These are phyloP conservation scores for Rubia tinctorum DNA, from an alignment of 305 asterid genomes.

Conservation along the genomic window DNA sequence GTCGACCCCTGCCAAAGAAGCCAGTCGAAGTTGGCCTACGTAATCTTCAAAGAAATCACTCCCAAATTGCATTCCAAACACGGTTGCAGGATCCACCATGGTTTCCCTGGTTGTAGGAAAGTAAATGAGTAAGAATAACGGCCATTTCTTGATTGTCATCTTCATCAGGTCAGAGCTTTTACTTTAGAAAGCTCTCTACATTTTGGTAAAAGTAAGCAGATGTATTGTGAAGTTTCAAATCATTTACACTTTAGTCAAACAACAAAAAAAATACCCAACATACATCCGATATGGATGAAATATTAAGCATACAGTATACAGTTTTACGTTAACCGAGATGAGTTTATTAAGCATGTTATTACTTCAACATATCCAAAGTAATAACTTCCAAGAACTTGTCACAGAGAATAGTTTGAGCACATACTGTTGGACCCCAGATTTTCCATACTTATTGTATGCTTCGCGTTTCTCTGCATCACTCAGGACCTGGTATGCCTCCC, in stretches of 20 bases:
- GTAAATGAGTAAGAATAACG: conserved; percentile 6
- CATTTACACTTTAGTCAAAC: not conserved
- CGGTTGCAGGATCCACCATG: conserved; percentile 77
- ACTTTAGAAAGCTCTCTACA: not conserved
- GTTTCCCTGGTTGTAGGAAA: conserved; percentile 41
- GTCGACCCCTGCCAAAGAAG: conserved; percentile 57
- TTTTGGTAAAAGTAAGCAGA: not conserved
- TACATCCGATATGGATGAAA: not conserved
- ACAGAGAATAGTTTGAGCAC: conserved; percentile 16
- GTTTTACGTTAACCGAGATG: not conserved
- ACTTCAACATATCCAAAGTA: not conserved
- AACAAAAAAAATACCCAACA: not conserved
- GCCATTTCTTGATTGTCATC: not conserved
- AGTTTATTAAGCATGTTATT: not conserved
- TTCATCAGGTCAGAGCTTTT: not conserved
- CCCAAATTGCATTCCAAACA: conserved; percentile 81
- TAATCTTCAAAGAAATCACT: conserved; percentile 70
- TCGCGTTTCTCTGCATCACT: conserved; percentile 72
- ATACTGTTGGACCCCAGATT: conserved; percentile 63
- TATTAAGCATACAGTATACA: not conserved
- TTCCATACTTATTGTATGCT: conserved; percentile 60
- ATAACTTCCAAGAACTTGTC: not conserved
- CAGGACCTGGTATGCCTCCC: conserved; percentile 89
- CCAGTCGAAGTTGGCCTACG: conserved; percentile 72
- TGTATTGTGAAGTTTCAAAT: not conserved